These are phyloP conservation scores for Endocladia muricata DNA, from an alignment of 31 red algal species.

Conservation along the genomic window DNA sequence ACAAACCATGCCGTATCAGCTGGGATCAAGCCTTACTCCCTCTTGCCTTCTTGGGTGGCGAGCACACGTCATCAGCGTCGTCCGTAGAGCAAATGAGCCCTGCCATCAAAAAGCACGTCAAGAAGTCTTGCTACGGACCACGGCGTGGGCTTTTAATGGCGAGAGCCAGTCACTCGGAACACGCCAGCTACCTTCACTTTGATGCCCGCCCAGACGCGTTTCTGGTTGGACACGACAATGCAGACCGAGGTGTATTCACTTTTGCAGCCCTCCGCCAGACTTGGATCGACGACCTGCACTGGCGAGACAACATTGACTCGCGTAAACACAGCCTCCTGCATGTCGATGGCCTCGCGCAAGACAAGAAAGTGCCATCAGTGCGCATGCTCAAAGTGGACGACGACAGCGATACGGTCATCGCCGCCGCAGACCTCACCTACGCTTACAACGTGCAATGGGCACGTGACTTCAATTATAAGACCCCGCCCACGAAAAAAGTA, in stretches of 20 bases:
- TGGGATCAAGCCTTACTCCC: constrained; percentile 41
- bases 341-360: constrained; percentile 30
- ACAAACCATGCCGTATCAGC: constrained; percentile 44
- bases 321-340: constrained; percentile 16
- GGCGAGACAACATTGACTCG: constrained; percentile 11
- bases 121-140: constrained; percentile 24
- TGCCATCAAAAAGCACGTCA: constrained; percentile 21
- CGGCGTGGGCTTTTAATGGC: constrained; percentile 57
- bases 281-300: constrained; percentile 18
- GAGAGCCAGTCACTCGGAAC: constrained; percentile 22
- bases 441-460: constrained; percentile 39
- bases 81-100: background rate
- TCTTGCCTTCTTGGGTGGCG: constrained; percentile 44
- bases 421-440: constrained; percentile 18
- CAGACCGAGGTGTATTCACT: constrained; percentile 28
- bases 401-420: background rate
- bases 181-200: constrained; percentile 58
- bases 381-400: constrained; percentile 14
- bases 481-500: background rate
- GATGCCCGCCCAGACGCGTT: constrained; percentile 59
- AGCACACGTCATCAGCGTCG: constrained; percentile 25
- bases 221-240: constrained; percentile 34
- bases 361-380: constrained; percentile 8
- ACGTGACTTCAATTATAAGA: background rate
- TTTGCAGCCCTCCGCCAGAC: constrained; percentile 13